Evolutionary conservation across 345 rosid species (phyloP).

Genomic region (Eucalyptus cloeziana): DNA sequence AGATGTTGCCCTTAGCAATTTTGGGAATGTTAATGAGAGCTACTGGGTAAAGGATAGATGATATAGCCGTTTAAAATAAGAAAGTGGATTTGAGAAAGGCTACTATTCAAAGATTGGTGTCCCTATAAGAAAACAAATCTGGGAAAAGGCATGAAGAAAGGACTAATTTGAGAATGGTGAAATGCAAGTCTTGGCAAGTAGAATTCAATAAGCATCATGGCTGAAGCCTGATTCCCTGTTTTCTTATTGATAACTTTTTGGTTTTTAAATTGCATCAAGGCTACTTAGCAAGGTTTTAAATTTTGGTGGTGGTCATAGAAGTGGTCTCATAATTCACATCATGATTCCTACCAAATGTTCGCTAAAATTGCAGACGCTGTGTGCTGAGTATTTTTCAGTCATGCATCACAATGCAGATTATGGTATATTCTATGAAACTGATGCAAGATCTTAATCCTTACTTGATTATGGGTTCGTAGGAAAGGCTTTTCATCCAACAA

Average conservation of each 20-base stretch:
- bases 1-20: too few relatives aligned
- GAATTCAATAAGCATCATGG: neutral
- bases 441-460: neutral
- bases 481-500: neutral
- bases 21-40: too few relatives aligned
- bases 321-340: neutral
- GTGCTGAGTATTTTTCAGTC: neutral
- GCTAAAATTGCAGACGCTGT: neutral
- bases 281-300: neutral
- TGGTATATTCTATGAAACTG: neutral
- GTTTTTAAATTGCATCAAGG: neutral
- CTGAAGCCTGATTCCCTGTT: neutral
- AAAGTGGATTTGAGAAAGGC: too few relatives aligned
- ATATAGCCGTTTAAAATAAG: too few relatives aligned
- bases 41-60: too few relatives aligned
- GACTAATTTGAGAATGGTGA: neutral
- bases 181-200: neutral
- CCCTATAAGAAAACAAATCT: too few relatives aligned
- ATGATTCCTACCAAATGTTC: neutral
- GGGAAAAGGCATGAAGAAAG: too few relatives aligned
- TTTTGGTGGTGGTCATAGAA: neutral
- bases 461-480: neutral
- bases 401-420: neutral
- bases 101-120: too few relatives aligned
- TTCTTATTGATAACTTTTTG: neutral